Conservation (phyloP, 495 filamentous ascomycete species). For the Aspergillus campestris region DNA sequence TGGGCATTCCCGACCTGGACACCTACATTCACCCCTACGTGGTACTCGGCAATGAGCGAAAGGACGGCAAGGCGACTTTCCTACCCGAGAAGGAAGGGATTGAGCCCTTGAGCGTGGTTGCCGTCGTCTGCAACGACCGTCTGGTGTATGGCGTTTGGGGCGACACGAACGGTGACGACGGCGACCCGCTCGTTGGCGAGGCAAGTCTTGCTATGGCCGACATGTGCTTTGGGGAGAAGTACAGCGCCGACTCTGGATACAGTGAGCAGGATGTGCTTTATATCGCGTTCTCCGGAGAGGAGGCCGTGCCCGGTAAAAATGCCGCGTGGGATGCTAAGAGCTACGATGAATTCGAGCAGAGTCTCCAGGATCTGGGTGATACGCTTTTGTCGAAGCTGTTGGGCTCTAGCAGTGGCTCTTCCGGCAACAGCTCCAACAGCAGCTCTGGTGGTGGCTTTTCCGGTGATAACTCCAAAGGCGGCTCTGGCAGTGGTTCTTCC, state of each 20-base stretch:
- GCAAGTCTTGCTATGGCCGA: conserved; percentile 45
- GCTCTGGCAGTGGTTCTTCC: too few species aligned
- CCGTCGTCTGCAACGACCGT: conserved; percentile 45
- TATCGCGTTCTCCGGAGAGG: conserved; percentile 40
- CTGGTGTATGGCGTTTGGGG: conserved; percentile 58
- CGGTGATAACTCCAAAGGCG: too few species aligned
- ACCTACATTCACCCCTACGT: conserved; percentile 55
- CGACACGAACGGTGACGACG: conserved; percentile 48
- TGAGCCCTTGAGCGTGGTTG: conserved; percentile 51
- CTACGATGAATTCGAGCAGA: conserved; percentile 34
- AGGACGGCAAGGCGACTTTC: conserved; percentile 17
- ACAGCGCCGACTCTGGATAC: conserved; percentile 40
- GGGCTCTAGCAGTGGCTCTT: too few species aligned
- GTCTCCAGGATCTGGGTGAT: conserved; percentile 34
- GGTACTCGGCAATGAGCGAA: conserved; percentile 51
- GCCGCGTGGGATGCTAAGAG: conserved; percentile 39
- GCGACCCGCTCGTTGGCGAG: conserved; percentile 37
- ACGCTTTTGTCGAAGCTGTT: conserved; percentile 3
- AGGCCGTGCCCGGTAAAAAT: conserved; percentile 36
- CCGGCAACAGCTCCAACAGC: too few species aligned
- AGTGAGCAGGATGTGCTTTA: conserved; percentile 41
- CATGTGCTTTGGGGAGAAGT: conserved; percentile 35
- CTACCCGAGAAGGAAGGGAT: conserved; percentile 43
- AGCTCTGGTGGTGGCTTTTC: too few species aligned
- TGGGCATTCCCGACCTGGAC: conserved; percentile 48